Evolutionary conservation across 164 flowering plant genomes (phyloP), one percentile per base, ranked within the genome.

Genomic region (Aristolochia californica): DNA sequence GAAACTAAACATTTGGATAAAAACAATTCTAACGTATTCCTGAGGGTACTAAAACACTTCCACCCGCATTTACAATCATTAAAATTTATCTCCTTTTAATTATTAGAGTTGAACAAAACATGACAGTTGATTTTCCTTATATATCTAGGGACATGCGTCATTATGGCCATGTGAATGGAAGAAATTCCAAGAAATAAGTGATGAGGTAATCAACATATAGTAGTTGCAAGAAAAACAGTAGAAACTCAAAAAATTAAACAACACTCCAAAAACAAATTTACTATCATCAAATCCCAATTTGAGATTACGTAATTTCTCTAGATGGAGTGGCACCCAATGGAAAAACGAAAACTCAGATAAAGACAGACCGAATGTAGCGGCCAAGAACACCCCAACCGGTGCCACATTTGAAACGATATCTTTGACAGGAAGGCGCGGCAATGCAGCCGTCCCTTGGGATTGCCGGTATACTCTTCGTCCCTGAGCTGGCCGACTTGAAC

Each of bases 291-390:
- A 14, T n/a, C 58, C 14, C 45, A 18, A 13, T 18, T 25, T 20
- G 45, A 38, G 21, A 34, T 7, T 34, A 21, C n/a, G 9, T 20
- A 22, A 21, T 5, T 40, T 43, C 7, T 1, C 15, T 0, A 40
- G n/a, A 21, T 4, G 30, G 43, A 40, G 2, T 40, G 8, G 18
- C 22, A 5, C 21, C 2, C 12, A 25, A 14, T 22, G 11, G 45
- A 48, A 5, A 28, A 18, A 22, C 15, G 22, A 13, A 22, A 16
- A 21, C 21, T 23, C 2, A 22, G 9, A n/a, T 43, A 13, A 34
- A 27, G 18, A 28, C 25, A 57, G 34, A 59, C 62, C 62, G 27
- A 59, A 59, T 11, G 62, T 59, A 48, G 38, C 45, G 34, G 54
- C 62, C 12, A 59, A 16, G 24, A 59, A 48, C 24, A 34, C 53